Percentiles rank a stretch among this genome's conserved stretches.
Evolutionary conservation across 108 stramenopile species (phyloP).

Genomic region (Nannochloropsis gaditana): DNA sequence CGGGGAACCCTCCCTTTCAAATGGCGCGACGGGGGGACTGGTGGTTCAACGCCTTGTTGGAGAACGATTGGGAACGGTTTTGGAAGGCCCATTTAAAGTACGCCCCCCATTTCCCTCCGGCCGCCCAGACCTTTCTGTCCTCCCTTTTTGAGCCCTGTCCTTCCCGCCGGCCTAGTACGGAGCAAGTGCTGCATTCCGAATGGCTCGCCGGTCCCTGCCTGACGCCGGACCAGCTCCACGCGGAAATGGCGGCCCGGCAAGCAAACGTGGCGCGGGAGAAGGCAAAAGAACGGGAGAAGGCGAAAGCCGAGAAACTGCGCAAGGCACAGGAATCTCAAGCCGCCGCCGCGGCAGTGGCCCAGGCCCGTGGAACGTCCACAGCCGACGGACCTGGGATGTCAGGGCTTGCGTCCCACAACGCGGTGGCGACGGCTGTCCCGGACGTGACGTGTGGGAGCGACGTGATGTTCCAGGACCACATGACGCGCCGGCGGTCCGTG

Average conservation of each 20-base stretch:
- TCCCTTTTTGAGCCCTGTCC: background rate
- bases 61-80: constrained; percentile 41
- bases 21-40: constrained; percentile 49
- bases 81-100: constrained; percentile 44
- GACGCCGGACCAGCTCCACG: background rate
- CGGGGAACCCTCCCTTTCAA: constrained; percentile 59
- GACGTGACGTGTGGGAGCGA: background rate
- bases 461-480: background rate
- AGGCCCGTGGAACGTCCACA: background rate
- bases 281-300: background rate
- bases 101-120: constrained; percentile 40
- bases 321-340: background rate
- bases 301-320: background rate
- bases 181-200: background rate
- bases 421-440: background rate
- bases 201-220: background rate
- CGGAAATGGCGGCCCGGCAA: background rate
- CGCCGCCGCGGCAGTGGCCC: background rate
- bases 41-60: constrained; percentile 47
- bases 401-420: background rate
- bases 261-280: background rate
- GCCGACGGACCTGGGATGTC: background rate
- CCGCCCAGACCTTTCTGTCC: constrained; percentile 30
- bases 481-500: background rate
- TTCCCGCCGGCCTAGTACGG: background rate